Percentiles rank a stretch among this genome's conserved stretches.
Conservation (phyloP, 129 eudicot genomes). For the Cynara cardunculus region DNA sequence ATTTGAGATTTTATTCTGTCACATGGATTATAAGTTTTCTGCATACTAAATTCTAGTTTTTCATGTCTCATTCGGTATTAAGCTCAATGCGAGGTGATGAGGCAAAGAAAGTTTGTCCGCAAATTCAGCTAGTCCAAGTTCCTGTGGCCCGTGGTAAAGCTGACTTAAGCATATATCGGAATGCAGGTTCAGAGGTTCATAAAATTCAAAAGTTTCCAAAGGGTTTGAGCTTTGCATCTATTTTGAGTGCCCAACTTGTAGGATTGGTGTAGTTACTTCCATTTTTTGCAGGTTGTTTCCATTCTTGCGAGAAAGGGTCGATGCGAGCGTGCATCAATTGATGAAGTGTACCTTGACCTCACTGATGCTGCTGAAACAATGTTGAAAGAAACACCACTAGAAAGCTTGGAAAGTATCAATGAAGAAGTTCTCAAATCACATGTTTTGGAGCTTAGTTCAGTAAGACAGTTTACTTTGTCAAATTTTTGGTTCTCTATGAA, state of each 20-base stretch:
- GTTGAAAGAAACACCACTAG: slow-evolving; percentile 72
- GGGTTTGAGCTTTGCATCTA: background rate
- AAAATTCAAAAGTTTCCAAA: background rate
- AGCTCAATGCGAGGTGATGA: slow-evolving; percentile 98
- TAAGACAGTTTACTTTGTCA: slow-evolving; percentile 19
- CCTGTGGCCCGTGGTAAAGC: slow-evolving; percentile 99
- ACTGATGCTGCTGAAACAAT: slow-evolving; percentile 84
- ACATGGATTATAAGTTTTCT: background rate
- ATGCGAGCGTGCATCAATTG: slow-evolving; percentile 97
- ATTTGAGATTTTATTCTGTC: background rate
- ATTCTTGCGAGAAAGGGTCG: slow-evolving; percentile 86
- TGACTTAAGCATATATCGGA: slow-evolving; percentile 72
- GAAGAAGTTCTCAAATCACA: slow-evolving; percentile 88
- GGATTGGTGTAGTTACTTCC: background rate
- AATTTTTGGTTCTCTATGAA: background rate
- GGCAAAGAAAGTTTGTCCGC: slow-evolving; percentile 81
- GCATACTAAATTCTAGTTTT: background rate
- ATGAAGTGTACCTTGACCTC: slow-evolving; percentile 94
- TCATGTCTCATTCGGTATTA: slow-evolving; percentile 4
- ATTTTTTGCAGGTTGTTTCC: slow-evolving; percentile 73
- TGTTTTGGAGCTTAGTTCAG: slow-evolving; percentile 65
- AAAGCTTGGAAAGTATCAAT: slow-evolving; percentile 47
- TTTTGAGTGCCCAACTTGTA: background rate
- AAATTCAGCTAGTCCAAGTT: slow-evolving; percentile 82
- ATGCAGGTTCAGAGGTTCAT: slow-evolving; percentile 96